These are phyloP conservation scores for Fusarium xyrophilum DNA, from an alignment of 2,329 filamentous ascomycete species.

Conservation along the genomic window DNA sequence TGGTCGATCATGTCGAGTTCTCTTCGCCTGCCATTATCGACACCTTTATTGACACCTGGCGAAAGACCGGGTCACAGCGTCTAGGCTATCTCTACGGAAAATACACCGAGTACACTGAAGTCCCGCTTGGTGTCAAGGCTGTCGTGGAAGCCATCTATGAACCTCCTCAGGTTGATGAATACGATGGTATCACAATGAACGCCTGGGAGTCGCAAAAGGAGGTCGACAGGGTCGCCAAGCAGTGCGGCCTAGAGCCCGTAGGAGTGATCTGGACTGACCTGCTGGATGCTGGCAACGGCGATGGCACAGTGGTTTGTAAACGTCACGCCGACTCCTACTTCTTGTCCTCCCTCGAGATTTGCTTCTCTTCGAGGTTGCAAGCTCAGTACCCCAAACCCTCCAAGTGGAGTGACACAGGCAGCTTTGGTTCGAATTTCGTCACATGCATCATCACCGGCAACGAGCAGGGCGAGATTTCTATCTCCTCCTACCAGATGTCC, in stretches of 20 bases:
- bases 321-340: conserved; percentile 95
- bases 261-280: conserved; percentile 96
- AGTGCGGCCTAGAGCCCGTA: conserved; percentile 86
- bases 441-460: conserved; percentile 97
- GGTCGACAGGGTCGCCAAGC: conserved; percentile 77
- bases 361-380: conserved; percentile 87
- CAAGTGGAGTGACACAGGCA: conserved; percentile 96
- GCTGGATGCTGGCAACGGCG: conserved; percentile 77
- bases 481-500: conserved; percentile 92
- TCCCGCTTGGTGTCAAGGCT: conserved; percentile 92
- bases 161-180: conserved; percentile 86
- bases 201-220: conserved; percentile 86
- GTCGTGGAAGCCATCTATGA: conserved; percentile 98
- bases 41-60: conserved; percentile 90
- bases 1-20: conserved; percentile 99
- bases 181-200: conserved; percentile 84
- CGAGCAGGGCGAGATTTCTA: conserved; percentile 83
- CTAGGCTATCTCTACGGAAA: conserved; percentile 90
- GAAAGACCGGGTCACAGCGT: conserved; percentile 81
- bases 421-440: conserved; percentile 95
- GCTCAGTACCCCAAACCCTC: conserved; percentile 86
- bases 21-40: conserved; percentile 84
- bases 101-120: conserved; percentile 89
- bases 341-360: conserved; percentile 89
- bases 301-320: conserved; percentile 92